A percentile compares a stretch with the other conserved stretches of the same genome.
Conservation (phyloP, 176 grass and related monocot genomes). For the Musa troglodytarum region DNA sequence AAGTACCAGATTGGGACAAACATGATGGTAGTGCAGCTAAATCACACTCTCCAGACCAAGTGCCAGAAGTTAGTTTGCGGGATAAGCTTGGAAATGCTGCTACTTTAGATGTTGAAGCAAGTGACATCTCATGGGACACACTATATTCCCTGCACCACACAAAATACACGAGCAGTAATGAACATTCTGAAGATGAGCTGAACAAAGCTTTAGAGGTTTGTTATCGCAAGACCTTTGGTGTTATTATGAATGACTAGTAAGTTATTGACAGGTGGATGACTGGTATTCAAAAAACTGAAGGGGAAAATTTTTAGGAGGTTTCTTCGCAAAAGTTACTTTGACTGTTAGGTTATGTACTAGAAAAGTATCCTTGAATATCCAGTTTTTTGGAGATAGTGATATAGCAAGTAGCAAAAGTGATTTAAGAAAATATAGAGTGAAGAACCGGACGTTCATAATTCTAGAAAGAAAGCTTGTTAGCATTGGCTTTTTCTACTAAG, state of each 20-base stretch:
- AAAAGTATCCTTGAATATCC: not conserved
- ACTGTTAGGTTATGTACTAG: not conserved
- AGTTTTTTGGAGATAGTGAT: not conserved
- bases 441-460: too few species aligned
- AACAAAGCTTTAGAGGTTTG: constrained; percentile 86
- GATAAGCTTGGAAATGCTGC: constrained; percentile 70
- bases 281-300: not conserved
- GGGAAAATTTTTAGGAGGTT: not conserved
- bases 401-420: too few species aligned
- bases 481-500: too few species aligned
- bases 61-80: constrained; percentile 50
- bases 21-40: constrained; percentile 21
- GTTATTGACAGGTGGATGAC: not conserved
- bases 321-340: not conserved
- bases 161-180: constrained; percentile 62
- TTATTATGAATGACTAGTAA: not conserved
- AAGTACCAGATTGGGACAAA: constrained; percentile 23
- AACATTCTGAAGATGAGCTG: constrained; percentile 60
- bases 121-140: constrained; percentile 54
- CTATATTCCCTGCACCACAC: constrained; percentile 76
- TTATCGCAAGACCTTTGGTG: not conserved
- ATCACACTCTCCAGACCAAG: constrained; percentile 17
- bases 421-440: too few species aligned
- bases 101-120: constrained; percentile 81
- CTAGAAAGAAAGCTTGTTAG: too few species aligned